Conservation (phyloP, 1,284 basidiomycete genomes). For the Xanthoconium separans region DNA sequence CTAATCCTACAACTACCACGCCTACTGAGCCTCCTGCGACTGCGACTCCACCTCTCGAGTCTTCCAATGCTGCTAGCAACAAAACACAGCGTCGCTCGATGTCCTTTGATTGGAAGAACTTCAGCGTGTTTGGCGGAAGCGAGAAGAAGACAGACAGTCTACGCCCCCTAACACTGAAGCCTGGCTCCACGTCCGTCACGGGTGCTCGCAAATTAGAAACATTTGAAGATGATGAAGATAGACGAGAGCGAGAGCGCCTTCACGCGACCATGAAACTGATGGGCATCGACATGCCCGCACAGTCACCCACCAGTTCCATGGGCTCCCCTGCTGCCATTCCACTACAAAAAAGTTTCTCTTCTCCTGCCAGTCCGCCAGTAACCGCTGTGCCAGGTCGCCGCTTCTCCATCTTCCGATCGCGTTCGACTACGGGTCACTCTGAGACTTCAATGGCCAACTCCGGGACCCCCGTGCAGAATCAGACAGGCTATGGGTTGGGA, state of each 20-base stretch:
- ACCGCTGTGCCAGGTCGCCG: conserved; percentile 42
- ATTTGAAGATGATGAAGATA: conserved; percentile 83
- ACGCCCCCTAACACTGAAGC: conserved; percentile 71
- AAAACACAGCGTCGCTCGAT: conserved; percentile 68
- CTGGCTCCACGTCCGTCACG: conserved; percentile 53
- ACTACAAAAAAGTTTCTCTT: conserved; percentile 44
- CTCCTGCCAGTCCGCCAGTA: conserved; percentile 35
- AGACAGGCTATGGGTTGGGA: conserved; percentile 39
- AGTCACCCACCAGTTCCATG: conserved; percentile 31
- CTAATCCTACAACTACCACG: conserved; percentile 37
- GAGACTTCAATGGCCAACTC: conserved; percentile 52
- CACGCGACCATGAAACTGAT: conserved; percentile 89
- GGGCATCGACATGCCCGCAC: conserved; percentile 70
- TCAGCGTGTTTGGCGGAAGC: conserved; percentile 61
- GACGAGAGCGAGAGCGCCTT: conserved; percentile 78
- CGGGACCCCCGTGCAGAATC: conserved; percentile 36
- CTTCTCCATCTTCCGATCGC: conserved; percentile 69
- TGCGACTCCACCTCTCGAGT: conserved; percentile 37
- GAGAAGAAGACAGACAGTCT: conserved; percentile 64
- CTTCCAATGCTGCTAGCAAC: conserved; percentile 29
- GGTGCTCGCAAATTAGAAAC: conserved; percentile 75
- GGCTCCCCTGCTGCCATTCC: conserved; percentile 32
- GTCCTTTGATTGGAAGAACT: conserved; percentile 78
- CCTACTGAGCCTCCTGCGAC: conserved; percentile 35
- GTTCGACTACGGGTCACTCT: conserved; percentile 42